Evolutionary conservation across 2,329 filamentous ascomycete genomes (phyloP).

Genomic region (Geoglossum cookeanum): DNA sequence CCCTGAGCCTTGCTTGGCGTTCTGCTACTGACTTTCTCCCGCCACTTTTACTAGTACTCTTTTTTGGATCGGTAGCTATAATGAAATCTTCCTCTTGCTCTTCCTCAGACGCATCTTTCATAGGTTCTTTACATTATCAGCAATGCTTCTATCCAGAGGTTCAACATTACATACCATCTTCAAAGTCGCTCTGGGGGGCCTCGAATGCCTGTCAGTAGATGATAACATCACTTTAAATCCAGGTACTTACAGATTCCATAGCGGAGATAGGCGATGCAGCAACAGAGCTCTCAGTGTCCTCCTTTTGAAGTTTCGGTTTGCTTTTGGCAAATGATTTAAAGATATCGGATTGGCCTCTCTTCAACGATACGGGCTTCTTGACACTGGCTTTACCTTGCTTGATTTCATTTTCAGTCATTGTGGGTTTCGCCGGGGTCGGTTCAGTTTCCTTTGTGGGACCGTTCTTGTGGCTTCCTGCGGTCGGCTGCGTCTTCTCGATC

Average conservation of each 20-base stretch:
- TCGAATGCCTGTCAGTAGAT: constrained; percentile 9
- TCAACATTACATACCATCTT: constrained; percentile 27
- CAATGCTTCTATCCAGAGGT: background rate
- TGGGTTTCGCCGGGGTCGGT: background rate
- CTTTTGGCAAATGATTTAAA: constrained; percentile 64
- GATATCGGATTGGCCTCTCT: constrained; percentile 44
- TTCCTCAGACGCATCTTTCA: constrained; percentile 38
- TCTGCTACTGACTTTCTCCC: constrained; percentile 34
- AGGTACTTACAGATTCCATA: constrained; percentile 19
- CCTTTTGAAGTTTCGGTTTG: constrained; percentile 36
- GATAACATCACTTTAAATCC: constrained; percentile 12
- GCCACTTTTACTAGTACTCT: constrained; percentile 15
- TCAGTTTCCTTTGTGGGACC: background rate
- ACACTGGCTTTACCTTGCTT: background rate
- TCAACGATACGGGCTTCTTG: constrained; percentile 26
- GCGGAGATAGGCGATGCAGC: constrained; percentile 19
- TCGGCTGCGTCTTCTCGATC: background rate
- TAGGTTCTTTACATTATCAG: constrained; percentile 22
- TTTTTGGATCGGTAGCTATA: constrained; percentile 18
- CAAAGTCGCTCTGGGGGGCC: constrained; percentile 20
- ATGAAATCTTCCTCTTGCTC: constrained; percentile 35
- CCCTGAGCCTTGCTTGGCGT: constrained; percentile 43
- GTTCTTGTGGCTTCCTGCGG: background rate
- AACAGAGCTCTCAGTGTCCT: constrained; percentile 20
- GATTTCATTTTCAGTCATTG: background rate